A percentile compares a stretch with the other conserved stretches of the same genome.
Conservation (phyloP, 106 monocot genomes). For the Allium fistulosum region DNA sequence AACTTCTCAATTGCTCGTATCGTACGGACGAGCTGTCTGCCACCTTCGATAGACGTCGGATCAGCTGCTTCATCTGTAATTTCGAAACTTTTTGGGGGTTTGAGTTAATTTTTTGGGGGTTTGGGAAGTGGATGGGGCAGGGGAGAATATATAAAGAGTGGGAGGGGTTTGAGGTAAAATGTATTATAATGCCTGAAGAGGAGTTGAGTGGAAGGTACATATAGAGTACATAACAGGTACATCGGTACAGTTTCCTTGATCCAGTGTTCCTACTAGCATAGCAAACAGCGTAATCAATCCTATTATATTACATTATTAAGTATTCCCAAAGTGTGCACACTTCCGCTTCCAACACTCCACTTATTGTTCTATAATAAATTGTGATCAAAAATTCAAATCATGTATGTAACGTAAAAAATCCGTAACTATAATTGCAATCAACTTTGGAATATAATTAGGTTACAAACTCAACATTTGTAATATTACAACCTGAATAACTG, state of each 20-base stretch:
- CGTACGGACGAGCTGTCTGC: slow-evolving; percentile 20
- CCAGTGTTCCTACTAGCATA: background rate
- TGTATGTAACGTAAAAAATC: no score
- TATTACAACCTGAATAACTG: no score
- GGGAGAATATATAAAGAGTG: background rate
- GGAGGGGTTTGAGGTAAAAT: background rate
- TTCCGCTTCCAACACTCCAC: no score
- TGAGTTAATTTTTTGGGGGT: background rate
- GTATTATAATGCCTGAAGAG: background rate
- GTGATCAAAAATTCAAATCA: no score
- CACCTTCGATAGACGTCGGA: slow-evolving; percentile 42
- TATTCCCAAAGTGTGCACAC: background rate
- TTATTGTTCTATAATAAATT: no score
- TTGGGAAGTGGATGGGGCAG: background rate
- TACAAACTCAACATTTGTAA: no score
- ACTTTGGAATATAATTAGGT: no score
- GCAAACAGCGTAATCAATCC: background rate
- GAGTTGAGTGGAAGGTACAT: background rate
- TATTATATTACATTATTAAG: background rate
- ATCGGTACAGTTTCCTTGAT: background rate
- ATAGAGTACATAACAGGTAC: slow-evolving; percentile 3
- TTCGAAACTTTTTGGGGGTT: background rate
- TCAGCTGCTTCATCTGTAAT: slow-evolving; percentile 30
- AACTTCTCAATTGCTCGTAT: slow-evolving; percentile 3
- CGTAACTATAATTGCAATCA: no score